phyloP scores from a whole-genome alignment of 106 monocot species.

The Dioscorea dumetorum region DNA sequence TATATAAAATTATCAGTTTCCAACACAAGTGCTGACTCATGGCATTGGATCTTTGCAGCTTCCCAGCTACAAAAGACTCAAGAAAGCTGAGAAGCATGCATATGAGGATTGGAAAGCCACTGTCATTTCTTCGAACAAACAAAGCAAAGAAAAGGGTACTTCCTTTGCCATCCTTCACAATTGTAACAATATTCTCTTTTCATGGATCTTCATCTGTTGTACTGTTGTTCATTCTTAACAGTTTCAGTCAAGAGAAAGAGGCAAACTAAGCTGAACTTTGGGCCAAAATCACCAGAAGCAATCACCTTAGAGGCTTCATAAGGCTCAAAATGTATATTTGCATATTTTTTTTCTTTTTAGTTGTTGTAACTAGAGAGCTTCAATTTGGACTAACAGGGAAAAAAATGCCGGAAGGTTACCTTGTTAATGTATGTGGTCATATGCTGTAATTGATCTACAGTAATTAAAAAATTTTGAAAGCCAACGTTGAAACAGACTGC shows the following conservation, averaged over 20 bases:
- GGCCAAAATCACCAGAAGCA: constrained; percentile 26
- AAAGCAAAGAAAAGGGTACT: constrained; percentile 30
- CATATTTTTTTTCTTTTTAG: no score
- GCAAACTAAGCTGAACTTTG: constrained; percentile 62
- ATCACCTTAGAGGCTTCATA: constrained; percentile 21
- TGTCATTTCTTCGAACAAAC: constrained; percentile 55
- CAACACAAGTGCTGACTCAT: neutral
- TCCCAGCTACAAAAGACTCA: constrained; percentile 69
- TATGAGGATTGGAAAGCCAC: constrained; percentile 80
- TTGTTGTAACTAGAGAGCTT: no score
- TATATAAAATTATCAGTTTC: neutral
- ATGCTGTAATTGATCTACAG: no score
- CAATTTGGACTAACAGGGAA: no score
- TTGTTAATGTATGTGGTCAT: no score
- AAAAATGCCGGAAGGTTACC: no score
- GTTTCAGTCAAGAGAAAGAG: constrained; percentile 35
- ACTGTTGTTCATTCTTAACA: constrained; percentile 11
- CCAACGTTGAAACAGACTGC: no score
- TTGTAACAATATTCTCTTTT: neutral
- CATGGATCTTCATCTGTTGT: neutral
- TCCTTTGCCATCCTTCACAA: neutral
- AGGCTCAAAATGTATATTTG: no score
- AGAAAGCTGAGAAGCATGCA: constrained; percentile 48
- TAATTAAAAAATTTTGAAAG: no score
- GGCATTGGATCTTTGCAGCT: constrained; percentile 24